Base-by-base conservation (phyloP, 1,284 basidiomycete genomes). In the Erythrobasidium hasegawianum region DNA sequence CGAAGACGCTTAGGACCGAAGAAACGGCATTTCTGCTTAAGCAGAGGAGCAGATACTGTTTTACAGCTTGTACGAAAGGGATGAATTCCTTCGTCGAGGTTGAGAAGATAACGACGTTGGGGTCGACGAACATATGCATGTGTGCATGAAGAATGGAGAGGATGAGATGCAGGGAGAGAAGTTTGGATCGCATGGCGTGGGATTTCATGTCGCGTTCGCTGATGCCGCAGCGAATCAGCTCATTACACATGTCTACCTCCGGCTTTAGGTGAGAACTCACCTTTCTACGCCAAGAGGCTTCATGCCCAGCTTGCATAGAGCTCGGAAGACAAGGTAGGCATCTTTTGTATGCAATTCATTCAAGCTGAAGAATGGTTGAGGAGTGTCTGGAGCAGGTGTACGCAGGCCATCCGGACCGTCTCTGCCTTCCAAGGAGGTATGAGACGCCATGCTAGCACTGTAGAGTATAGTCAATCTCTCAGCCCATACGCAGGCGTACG, bases 301-400 rank as follows among this genome's bases (percentile, higher is more conserved):
- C 93, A 97, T 96, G n/a, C 91, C 93, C 70, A 97, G 81, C 77
- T 97, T 97, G 81, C 94, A 97, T 33, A 97, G 80, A 0, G 94
- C 91, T 56, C 94, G 84, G 79, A 97, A 95, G 22, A 97, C 92
- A 69, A 97, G 83, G 80, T 96, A 97, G 0, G 94, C 92, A 75
- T 97, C 94, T 77, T 97, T 97, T 75, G 95, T 83, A 77, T 93
- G 93, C 56, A 80, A 66, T 59, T 77, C 68, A 72, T 78, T 76
- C 74, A 45, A 20, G 41, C 52, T 71, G 62, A 70, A 38, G 53
- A 61, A 59, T 9, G 62, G 52, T 39, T 47, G 26, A 14, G 60
- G 41, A 20, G 57, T 49, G 16, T 64, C 55, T 1, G 57, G 68
- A 50, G 50, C 71, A 57, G 69, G 67, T 16, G 59, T 61, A 33